Evolutionary conservation across 345 rosid species (phyloP), one percentile per base, ranked within the genome.

Genomic region (Melaleuca quinquenervia): DNA sequence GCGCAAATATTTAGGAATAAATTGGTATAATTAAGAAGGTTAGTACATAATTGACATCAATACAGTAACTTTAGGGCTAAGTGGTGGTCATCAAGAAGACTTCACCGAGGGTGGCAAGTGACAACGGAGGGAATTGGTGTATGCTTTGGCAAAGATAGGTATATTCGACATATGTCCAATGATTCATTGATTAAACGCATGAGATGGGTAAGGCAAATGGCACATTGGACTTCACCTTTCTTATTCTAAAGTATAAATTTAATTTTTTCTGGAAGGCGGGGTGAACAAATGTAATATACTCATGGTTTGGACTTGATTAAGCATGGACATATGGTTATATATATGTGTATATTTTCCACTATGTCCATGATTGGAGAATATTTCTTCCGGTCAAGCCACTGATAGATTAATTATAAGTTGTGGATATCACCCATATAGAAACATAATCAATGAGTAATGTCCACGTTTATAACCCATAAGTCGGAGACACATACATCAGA

Each of bases 1-100:
- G 3, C 11, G 0, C 18, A 15, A 0, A 62, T 0, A 8, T 15
- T 14, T 14, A 27, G 6, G 10, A 29, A 1, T 15, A 29, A 15
- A 64, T 29, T 29, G 20, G 8, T 3, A 29, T 21, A 29, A 62
- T 7, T 62, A 29, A 29, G 0, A 2, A 29, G 21, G 15, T 62
- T 62, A 3, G 10, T 16, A 29, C 8, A 16, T 3, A n/a, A 6
- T 58, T n/a, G 2, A n/a, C 22, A 64, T 8, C 2, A 4, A 24
- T 32, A 32, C 7, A 8, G 5, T 64, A 2, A 8, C 32, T 58
- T 64, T 64, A 1, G 22, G 41, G 32, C 20, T 15, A 11, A 8
- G 29, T 0, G 11, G 22, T n/a, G n/a, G n/a, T n/a, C n/a, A n/a
- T n/a, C 74, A 41, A 41, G 41, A 41, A 41, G 41, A 41, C 4